A percentile compares a stretch with the other conserved stretches of the same genome.
These are phyloP conservation scores for Pseudogymnoascus destructans DNA, from an alignment of 2,329 filamentous ascomycete species.

Conservation along the genomic window DNA sequence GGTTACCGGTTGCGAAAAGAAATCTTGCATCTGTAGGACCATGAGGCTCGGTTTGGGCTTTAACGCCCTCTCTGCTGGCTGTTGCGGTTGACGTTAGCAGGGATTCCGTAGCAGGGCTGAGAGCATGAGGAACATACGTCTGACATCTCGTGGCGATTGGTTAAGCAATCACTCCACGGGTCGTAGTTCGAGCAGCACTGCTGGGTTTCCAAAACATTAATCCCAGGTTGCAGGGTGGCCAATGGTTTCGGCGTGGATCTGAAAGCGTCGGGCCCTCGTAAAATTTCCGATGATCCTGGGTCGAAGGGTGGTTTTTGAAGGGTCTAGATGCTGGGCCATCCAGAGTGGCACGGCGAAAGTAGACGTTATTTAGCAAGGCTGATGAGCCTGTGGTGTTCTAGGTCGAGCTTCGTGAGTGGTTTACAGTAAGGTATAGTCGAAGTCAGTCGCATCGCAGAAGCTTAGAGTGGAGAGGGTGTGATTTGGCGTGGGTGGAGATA, in stretches of 20 bases:
- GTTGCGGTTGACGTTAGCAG: not conserved
- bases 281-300: not conserved
- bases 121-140: not conserved
- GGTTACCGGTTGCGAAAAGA: constrained; percentile 67
- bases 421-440: constrained; percentile 2
- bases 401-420: not conserved
- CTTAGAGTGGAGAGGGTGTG: constrained; percentile 2
- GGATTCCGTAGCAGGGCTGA: not conserved
- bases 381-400: constrained; percentile 2
- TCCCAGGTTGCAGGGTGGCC: constrained; percentile 1
- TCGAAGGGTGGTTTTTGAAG: not conserved
- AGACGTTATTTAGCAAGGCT: not conserved
- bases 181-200: not conserved
- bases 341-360: not conserved
- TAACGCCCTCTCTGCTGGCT: constrained; percentile 20
- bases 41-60: constrained; percentile 24
- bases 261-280: not conserved
- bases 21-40: constrained; percentile 28
- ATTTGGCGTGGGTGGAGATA: not conserved
- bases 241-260: not conserved
- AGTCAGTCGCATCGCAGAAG: constrained; percentile 1
- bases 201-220: constrained; percentile 6
- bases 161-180: constrained; percentile 4
- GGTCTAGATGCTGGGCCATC: constrained; percentile 8
- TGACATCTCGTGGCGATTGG: constrained; percentile 7